Evolutionary conservation across 805 yeast genomes (phyloP), one percentile per base, ranked within the genome.

Genomic region (Metschnikowia hibisci): DNA sequence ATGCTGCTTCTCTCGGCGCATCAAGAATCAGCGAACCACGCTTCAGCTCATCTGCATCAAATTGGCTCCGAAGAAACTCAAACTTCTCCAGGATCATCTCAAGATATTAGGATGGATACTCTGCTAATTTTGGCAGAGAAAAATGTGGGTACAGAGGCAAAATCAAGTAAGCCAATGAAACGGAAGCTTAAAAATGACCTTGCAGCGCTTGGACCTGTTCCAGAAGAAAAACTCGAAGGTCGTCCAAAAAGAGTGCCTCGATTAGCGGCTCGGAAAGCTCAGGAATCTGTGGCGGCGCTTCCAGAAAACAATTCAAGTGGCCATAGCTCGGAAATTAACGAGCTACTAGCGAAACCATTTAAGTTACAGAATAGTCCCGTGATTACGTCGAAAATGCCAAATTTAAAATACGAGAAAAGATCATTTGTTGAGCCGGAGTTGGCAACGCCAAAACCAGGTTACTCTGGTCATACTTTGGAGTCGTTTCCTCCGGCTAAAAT

Each of bases 401-500:
- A 16, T 12, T 30, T 47, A 23, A 33, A 28, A 11, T 33, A 44
- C 30, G 47, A 28, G 6, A 7, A 31, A 5, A n/a, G 15, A 12
- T 23, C 60, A 25, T 78, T 80, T 62, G 59, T 67, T 15, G 93
- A 87, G 53, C 89, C 90, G 2, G 71, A 69, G 13, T 59, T 72
- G 27, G 74, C 78, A 0, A 74, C 70, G 29, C 80, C 84, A 0
- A 60, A 66, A 9, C 80, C 86, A 32, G 73, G 76, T 9, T 78
- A 79, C 30, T 82, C 91, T 0, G 96, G 96, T 2, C 69, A 80
- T 32, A 84, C 93, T 3, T 62, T 88, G 42, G 87, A 80, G 50
- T 71, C 77, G n/a, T 71, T 73, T 5, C 96, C 96, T 7, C 76
- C 79, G 13, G 62, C 69, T 3, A 82, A 77, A 54, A 65, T 77